Base-by-base conservation (phyloP, 192 early-diverging fungal species). In the Phlyctochytrium arcticum region DNA sequence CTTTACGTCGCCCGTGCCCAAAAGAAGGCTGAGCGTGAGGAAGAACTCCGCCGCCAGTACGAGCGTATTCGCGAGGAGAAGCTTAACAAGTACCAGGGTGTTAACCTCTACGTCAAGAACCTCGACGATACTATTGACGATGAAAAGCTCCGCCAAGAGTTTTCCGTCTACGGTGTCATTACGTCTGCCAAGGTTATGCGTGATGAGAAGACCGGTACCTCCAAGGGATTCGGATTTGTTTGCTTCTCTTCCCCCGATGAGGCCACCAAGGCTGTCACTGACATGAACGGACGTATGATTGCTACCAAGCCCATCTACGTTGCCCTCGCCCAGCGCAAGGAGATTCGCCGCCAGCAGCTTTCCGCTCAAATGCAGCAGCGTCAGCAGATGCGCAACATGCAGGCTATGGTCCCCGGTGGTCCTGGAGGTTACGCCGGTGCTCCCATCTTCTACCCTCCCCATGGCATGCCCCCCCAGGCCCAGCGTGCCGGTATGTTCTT, bases 201-300 rank as follows among this genome's bases (percentile, higher is more conserved):
- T 63, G 94, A 99, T 73, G 97, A 99, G 36, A 88, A 87, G 78
- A 78, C 75, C 9, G 58, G 58, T 48, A 70, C 71, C 34, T 93
- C 92, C 71, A 90, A 92, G 72, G 94, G 95, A 35, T 99, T 99
- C 62, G 97, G 97, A 15, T 99, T 99, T 73, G 97, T 99, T 27
- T 99, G 97, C 87, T 99, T 95, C 86, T 91, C 92, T n/a, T 86
- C 90, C 34, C 93, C 97, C 48, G 95, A 97, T 70, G 97, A 99
- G 81, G 95, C 97, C 46, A 94, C 87, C 76, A 95, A 93, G 85
- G 97, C 97, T 57, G 93, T 94, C 42, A 88, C 92, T 57, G 97
- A 98, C 81, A 98, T 98, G 95, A 98, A 98, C 81, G 91, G 93
- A 61, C 89, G 92, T 65, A 92, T 98, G 85, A 76, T 95, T 57